A percentile compares a stretch with the other conserved stretches of the same genome.
phyloP scores from a whole-genome alignment of 352 stramenopile species.

The Globisporangium parvum region DNA sequence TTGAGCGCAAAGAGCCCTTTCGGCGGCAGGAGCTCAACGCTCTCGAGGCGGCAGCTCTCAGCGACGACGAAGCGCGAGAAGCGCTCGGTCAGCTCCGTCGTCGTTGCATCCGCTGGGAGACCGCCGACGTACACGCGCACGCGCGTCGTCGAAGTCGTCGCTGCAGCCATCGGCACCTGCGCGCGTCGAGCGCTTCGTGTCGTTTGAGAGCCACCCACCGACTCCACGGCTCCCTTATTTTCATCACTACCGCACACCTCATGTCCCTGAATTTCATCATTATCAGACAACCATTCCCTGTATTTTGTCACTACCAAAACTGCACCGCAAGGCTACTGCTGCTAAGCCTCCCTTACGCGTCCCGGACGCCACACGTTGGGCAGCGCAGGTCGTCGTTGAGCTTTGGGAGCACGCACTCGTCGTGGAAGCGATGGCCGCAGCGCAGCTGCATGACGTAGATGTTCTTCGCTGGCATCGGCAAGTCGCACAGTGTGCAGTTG shows the following conservation, averaged over 20 bases:
- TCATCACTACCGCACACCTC: background rate
- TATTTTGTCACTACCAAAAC: too few relatives aligned
- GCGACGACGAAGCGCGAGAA: constrained; percentile 44
- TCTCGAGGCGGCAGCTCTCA: constrained; percentile 22
- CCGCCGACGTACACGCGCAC: constrained; percentile 66
- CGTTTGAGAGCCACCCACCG: background rate
- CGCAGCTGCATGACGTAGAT: constrained; percentile 34
- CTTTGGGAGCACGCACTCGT: constrained; percentile 56
- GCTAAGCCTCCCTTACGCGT: background rate
- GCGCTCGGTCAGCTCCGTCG: constrained; percentile 48
- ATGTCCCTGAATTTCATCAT: background rate
- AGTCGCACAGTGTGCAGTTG: constrained; percentile 17
- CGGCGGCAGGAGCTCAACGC: constrained; percentile 37
- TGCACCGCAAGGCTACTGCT: too few relatives aligned
- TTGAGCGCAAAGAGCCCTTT: constrained; percentile 15
- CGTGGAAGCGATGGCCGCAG: constrained; percentile 67
- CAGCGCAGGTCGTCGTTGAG: constrained; percentile 53
- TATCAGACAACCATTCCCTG: background rate
- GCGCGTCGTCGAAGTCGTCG: background rate
- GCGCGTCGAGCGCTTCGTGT: background rate
- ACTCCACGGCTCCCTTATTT: background rate
- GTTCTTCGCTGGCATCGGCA: constrained; percentile 15
- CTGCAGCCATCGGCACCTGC: constrained; percentile 2
- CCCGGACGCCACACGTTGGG: constrained; percentile 29
- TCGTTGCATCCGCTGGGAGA: constrained; percentile 36